Conservation (phyloP, 805 yeast genomes). For the Candida sakaeoensis region DNA sequence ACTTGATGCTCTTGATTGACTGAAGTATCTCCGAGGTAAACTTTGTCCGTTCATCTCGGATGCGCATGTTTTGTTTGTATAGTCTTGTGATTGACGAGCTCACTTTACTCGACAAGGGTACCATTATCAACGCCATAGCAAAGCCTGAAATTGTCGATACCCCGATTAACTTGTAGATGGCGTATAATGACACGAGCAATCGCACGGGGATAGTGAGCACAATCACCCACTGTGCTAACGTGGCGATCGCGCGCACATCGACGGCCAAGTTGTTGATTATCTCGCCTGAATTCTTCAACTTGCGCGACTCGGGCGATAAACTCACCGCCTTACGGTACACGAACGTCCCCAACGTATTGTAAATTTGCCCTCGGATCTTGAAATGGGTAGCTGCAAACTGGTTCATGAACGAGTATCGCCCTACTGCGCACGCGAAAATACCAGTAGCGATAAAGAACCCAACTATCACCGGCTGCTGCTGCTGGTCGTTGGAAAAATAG, state of each 20-base stretch:
- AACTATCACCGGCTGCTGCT: constrained; percentile 24
- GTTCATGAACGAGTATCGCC: constrained; percentile 20
- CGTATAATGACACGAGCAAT: constrained; percentile 21
- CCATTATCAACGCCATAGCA: constrained; percentile 24
- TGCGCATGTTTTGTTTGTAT: constrained; percentile 35
- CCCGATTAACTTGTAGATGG: constrained; percentile 32
- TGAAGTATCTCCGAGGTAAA: constrained; percentile 34
- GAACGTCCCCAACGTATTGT: constrained; percentile 20
- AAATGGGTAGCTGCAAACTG: constrained; percentile 14
- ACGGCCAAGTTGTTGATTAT: constrained; percentile 29
- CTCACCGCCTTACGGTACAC: constrained; percentile 24
- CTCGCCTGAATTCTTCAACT: constrained; percentile 28
- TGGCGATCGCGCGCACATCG: constrained; percentile 43
- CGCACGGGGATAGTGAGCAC: constrained; percentile 18
- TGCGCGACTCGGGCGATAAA: constrained; percentile 28
- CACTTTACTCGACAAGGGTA: constrained; percentile 31
- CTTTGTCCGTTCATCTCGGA: constrained; percentile 32
- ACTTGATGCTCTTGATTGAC: constrained; percentile 36
- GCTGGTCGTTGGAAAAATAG: constrained; percentile 45
- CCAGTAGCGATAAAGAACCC: constrained; percentile 22
- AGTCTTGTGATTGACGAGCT: constrained; percentile 43
- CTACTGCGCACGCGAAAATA: constrained; percentile 22
- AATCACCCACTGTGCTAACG: constrained; percentile 20
- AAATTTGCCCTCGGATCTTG: constrained; percentile 13
- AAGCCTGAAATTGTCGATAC: constrained; percentile 33